Base-by-base conservation (phyloP, 139 green algal species). In the Picocystis salinarum region DNA sequence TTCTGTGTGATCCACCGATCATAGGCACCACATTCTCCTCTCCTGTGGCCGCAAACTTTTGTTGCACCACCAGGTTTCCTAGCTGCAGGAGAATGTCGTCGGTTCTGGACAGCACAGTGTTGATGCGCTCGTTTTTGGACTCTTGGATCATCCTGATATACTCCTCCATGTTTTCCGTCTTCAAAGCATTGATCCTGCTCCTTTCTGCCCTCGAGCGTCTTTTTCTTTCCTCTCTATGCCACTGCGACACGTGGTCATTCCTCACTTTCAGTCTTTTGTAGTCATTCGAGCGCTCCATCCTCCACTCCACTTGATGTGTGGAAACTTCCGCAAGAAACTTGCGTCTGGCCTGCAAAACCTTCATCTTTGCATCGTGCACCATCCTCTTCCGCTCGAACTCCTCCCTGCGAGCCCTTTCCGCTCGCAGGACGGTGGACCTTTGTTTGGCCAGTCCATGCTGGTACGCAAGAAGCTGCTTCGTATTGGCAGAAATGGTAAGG, bases 151-250 rank as follows among this genome's bases (percentile, higher is more conserved):
- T 48, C 18, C 45, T 52, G 19, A 69, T 19, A 41, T 69, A 69
- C 54, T 61, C 60, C 39, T 57, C 54, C 19, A 65, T 64, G 54
- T 69, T 60, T 25, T 59, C 23, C 17, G 44, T 49, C 39, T 42
- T 52, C 26, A 69, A 50, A 9, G 60, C 60, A 15, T 37, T 33
- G n/a, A 69, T 26, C 11, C 60, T 45, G n/a, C 45, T 45, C 23
- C 33, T 47, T 13, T n/a, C 52, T 42, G 53, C 52, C 15, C 52
- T 31, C n/a, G n/a, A n/a, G n/a, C n/a, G n/a, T n/a, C 33, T 36
- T 53, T 52, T 33, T 28, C 39, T 19, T 34, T 33, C 3, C 23
- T 34, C 34, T 61, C 45, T 47, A 49, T 46, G 17, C 24, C 39
- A 11, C 4, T 1, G 12, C 5, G 6, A 29, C 20, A 37, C 10